Evolutionary conservation across 306 rosid genomes (phyloP).

Genomic region (Prunus salicina): DNA sequence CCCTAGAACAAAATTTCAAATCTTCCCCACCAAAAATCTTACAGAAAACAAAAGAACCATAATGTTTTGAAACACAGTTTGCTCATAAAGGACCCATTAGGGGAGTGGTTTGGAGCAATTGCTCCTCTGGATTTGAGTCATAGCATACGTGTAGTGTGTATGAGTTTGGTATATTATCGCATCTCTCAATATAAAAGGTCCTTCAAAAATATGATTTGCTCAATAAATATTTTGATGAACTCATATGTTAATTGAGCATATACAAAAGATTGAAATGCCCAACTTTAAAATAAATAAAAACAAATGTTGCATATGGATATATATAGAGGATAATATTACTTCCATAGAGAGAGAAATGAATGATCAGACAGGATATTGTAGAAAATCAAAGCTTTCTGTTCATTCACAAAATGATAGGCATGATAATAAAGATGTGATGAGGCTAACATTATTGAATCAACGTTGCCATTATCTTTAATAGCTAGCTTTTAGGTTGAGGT

Average conservation of each 20-base stretch:
- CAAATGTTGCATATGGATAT: too few relatives aligned
- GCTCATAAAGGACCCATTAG: too few relatives aligned
- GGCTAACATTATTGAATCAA: constrained; percentile 19
- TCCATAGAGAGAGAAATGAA: not conserved
- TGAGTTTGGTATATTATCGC: too few relatives aligned
- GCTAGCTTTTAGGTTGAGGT: constrained; percentile 12
- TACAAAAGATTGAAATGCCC: not conserved
- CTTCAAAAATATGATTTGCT: not conserved
- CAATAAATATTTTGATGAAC: not conserved
- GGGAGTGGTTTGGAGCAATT: too few relatives aligned
- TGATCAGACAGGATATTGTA: not conserved
- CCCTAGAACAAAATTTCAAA: constrained; percentile 49
- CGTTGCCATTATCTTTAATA: constrained; percentile 9
- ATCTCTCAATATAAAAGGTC: too few relatives aligned
- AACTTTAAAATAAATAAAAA: too few relatives aligned
- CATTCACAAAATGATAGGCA: not conserved
- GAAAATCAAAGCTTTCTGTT: constrained; percentile 4
- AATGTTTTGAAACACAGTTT: not conserved
- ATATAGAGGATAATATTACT: not conserved
- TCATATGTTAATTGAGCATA: not conserved
- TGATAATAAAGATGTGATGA: not conserved
- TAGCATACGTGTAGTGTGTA: too few relatives aligned
- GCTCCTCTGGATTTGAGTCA: too few relatives aligned
- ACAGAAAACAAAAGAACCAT: not conserved
- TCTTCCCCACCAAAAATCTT: constrained; percentile 3